Conservation (phyloP, 345 rosid genomes). For the Linum tenue region DNA sequence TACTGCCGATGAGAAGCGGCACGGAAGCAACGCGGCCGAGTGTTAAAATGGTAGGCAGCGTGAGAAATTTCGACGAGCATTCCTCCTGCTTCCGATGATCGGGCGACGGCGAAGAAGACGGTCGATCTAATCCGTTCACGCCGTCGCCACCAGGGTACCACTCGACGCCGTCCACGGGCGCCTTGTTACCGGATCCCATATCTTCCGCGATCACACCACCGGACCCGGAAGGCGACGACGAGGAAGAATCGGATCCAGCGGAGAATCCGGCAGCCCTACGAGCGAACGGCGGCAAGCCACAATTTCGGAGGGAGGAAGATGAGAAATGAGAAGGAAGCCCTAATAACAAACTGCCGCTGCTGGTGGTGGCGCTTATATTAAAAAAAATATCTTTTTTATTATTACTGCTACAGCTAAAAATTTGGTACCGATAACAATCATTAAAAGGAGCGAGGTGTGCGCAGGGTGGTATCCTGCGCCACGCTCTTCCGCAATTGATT, state of each 20-base stretch:
- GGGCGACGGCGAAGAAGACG: constrained; percentile 13
- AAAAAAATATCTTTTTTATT: too few relatives aligned
- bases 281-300: background rate
- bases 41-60: constrained; percentile 84
- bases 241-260: constrained; percentile 1
- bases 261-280: background rate
- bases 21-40: constrained; percentile 93
- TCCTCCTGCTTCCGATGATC: constrained; percentile 21
- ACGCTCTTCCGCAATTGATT: background rate
- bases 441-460: background rate
- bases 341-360: background rate
- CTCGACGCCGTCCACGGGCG: constrained; percentile 15
- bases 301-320: background rate
- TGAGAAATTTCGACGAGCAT: constrained; percentile 45
- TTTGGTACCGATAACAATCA: background rate
- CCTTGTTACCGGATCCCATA: constrained; percentile 47
- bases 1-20: constrained; percentile 75
- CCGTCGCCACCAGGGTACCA: constrained; percentile 16
- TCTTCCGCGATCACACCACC: constrained; percentile 16
- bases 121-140: constrained; percentile 16
- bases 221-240: constrained; percentile 15
- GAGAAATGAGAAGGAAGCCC: background rate
- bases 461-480: background rate
- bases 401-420: background rate
- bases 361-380: too few relatives aligned